A percentile compares a stretch with the other conserved stretches of the same genome.
phyloP scores from a whole-genome alignment of 495 filamentous ascomycete genomes.

The Neurospora terricola region DNA sequence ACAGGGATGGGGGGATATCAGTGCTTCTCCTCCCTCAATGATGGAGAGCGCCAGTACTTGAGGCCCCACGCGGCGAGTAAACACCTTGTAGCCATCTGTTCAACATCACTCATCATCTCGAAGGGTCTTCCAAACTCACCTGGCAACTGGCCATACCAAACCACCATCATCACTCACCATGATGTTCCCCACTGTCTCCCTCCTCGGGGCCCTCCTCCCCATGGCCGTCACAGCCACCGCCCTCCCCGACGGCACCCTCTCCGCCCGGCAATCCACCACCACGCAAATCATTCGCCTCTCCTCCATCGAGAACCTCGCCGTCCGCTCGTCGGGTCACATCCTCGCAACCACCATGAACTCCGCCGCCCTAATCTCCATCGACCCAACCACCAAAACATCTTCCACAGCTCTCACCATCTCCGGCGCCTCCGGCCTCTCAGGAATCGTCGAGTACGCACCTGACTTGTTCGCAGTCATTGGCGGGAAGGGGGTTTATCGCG shows the following conservation, averaged over 20 bases:
- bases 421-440: constrained; percentile 25
- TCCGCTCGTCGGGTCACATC: constrained; percentile 35
- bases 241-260: not conserved
- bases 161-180: not conserved
- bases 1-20: no score
- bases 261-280: constrained; percentile 16
- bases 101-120: not conserved
- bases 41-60: no score
- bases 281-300: constrained; percentile 23
- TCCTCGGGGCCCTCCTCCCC: not conserved
- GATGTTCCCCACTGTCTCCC: not conserved
- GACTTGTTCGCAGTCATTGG: constrained; percentile 34
- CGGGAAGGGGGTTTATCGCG: constrained; percentile 30
- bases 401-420: constrained; percentile 22
- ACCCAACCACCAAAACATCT: constrained; percentile 23
- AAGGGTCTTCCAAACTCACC: not conserved
- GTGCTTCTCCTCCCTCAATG: no score
- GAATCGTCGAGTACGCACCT: constrained; percentile 32
- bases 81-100: no score
- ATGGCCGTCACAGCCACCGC: not conserved
- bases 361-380: constrained; percentile 22
- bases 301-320: constrained; percentile 38
- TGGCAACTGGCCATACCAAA: not conserved
- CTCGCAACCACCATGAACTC: constrained; percentile 32
- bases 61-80: no score